phyloP scores from a whole-genome alignment of 306 rosid genomes.

The Erythrophleum fordii region DNA sequence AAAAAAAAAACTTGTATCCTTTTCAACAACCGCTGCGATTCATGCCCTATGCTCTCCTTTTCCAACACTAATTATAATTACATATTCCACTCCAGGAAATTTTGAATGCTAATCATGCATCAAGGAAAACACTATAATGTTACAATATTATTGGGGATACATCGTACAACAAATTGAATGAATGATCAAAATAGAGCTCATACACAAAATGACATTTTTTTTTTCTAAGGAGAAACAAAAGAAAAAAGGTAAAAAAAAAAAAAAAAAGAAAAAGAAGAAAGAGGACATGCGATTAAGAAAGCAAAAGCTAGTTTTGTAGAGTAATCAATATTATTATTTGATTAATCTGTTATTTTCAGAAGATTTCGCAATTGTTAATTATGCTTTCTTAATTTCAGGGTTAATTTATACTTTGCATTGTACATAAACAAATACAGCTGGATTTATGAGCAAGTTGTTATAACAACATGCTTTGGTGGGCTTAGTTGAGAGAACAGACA shows the following conservation, averaged over 20 bases:
- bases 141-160: neutral
- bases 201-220: neutral
- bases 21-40: neutral
- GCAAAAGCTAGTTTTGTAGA: neutral
- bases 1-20: neutral
- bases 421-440: neutral
- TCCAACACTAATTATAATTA: neutral
- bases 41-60: neutral
- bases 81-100: neutral
- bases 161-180: neutral
- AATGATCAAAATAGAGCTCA: neutral
- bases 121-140: neutral
- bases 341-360: neutral
- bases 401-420: neutral
- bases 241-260: neutral
- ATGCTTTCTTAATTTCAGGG: neutral
- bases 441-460: neutral
- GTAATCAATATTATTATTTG: neutral
- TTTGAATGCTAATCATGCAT: constrained; percentile 1
- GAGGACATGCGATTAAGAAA: neutral
- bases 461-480: neutral
- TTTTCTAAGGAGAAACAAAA: neutral
- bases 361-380: neutral
- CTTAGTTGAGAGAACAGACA: neutral
- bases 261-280: neutral